Base-by-base conservation (phyloP, 2,329 filamentous ascomycete genomes). In the Colletotrichum sansevieriae region DNA sequence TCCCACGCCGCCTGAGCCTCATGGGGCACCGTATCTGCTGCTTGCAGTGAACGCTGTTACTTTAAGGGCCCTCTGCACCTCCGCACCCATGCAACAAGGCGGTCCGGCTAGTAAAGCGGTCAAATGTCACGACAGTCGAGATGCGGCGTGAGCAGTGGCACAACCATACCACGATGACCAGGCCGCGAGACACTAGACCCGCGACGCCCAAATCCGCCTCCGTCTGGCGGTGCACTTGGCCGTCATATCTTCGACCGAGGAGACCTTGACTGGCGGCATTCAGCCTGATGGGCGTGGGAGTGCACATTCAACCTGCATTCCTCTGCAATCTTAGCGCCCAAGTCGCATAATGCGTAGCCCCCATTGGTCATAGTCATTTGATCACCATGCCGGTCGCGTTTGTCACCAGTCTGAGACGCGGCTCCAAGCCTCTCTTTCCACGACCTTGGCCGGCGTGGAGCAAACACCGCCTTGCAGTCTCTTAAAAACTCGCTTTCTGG, bases 281-380 rank as follows among this genome's bases (percentile, higher is more conserved):
- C 44, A 46, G 56, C 63, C 56, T 43, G 51, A 58, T 54, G 39
- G 39, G 54, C 43, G 54, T 58, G 43, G 22, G 47, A 49, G 9
- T 47, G 51, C 64, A 54, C 35, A 43, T 37, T 35, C 44, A 33
- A 6, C 35, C 10, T 58, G 44, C 58, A 41, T 9, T 25, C 33
- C 37, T 58, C 57, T 63, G 57, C 57, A 57, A 46, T 46, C 13
- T 70, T 63, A 70, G 67, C 67, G 67, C 67, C 67, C 63, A 55
- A 58, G 51, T 63, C 63, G 67, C 56, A 63, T 70, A 63, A 29
- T 69, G 35, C 51, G 43, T 47, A 49, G 63, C 37, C 67, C 63
- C 57, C 37, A 68, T 70, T 68, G 67, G 67, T 51, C 67, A 43
- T 70, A 51, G 35, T 43, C 37, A 51, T 56, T 59, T 52, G 29